Evolutionary conservation across 345 rosid species (phyloP).

Genomic region (Linum usitatissimum): DNA sequence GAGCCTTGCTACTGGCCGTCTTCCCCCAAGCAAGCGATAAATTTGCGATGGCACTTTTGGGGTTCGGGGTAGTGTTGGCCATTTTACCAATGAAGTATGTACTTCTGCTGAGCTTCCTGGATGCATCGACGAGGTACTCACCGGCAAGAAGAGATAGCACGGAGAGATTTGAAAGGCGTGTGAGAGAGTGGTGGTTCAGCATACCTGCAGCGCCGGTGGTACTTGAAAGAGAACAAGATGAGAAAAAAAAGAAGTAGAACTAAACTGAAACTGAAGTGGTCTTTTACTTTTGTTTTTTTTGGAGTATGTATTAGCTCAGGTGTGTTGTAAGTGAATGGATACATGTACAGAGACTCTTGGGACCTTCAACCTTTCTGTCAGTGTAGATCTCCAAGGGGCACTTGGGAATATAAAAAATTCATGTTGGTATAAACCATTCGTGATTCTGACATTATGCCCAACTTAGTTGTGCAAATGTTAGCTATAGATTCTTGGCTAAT

Average conservation of each 20-base stretch:
- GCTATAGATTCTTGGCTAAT: no score
- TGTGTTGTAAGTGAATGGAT: not conserved
- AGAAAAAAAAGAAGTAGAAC: constrained; percentile 43
- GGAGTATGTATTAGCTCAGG: not conserved
- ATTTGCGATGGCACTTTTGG: constrained; percentile 44
- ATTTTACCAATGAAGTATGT: constrained; percentile 54
- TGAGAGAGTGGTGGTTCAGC: constrained; percentile 99
- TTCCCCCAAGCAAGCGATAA: constrained; percentile 90
- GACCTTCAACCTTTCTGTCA: not conserved
- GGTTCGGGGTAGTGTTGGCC: constrained; percentile 34
- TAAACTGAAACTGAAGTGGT: not conserved
- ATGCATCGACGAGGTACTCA: constrained; percentile 71
- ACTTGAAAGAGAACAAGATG: constrained; percentile 60
- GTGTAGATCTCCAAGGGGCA: not conserved
- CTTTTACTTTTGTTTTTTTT: no score
- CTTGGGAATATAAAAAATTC: not conserved
- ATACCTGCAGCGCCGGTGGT: constrained; percentile 86
- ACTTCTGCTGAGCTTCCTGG: constrained; percentile 40
- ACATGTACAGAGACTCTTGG: not conserved
- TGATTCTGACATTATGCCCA: no score
- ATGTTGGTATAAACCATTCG: no score
- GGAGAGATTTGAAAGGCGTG: constrained; percentile 62
- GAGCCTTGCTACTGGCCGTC: constrained; percentile 56
- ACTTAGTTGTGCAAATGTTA: no score
- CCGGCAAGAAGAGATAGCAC: constrained; percentile 60